A percentile compares a stretch with the other conserved stretches of the same genome.
Conservation (phyloP, 352 stramenopile species). For the Pythium vanterpoolii region DNA sequence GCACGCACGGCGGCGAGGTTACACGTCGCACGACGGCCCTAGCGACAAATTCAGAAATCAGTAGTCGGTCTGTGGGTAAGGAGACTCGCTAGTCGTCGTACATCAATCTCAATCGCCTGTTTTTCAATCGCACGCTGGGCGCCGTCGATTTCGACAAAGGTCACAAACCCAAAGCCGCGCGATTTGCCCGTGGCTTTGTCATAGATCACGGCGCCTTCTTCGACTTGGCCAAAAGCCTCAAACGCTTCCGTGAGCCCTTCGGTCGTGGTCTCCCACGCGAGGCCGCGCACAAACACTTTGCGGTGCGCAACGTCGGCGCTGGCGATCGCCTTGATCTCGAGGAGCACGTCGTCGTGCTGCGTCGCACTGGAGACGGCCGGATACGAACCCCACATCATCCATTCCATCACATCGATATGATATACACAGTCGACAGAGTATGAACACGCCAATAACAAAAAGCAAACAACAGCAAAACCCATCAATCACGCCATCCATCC, state of each 20-base stretch:
- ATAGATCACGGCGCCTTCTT: constrained; percentile 57
- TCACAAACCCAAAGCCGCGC: constrained; percentile 63
- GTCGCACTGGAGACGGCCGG: constrained; percentile 32
- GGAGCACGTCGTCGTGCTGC: constrained; percentile 54
- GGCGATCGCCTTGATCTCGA: constrained; percentile 54
- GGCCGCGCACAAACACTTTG: constrained; percentile 68
- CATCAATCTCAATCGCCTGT: constrained; percentile 55
- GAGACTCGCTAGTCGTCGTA: constrained; percentile 17
- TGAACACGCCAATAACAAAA: too few species aligned
- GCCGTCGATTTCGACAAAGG: constrained; percentile 60
- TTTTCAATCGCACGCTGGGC: constrained; percentile 44
- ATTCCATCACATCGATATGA: not conserved
- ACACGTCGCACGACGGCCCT: constrained; percentile 44
- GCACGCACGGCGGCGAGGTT: constrained; percentile 51
- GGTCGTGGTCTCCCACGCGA: constrained; percentile 55
- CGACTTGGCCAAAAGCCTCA: constrained; percentile 49
- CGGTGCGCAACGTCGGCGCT: constrained; percentile 54
- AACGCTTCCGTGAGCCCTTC: constrained; percentile 50
- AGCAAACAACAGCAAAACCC: too few species aligned
- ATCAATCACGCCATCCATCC: too few species aligned
- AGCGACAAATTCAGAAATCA: not conserved
- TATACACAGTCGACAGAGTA: too few species aligned
- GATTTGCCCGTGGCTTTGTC: constrained; percentile 65
- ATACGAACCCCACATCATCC: not conserved
- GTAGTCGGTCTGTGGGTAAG: not conserved